Evolutionary conservation across 1,284 basidiomycete species (phyloP), one percentile per base, ranked within the genome.

Genomic region (Moesziomyces sp.): DNA sequence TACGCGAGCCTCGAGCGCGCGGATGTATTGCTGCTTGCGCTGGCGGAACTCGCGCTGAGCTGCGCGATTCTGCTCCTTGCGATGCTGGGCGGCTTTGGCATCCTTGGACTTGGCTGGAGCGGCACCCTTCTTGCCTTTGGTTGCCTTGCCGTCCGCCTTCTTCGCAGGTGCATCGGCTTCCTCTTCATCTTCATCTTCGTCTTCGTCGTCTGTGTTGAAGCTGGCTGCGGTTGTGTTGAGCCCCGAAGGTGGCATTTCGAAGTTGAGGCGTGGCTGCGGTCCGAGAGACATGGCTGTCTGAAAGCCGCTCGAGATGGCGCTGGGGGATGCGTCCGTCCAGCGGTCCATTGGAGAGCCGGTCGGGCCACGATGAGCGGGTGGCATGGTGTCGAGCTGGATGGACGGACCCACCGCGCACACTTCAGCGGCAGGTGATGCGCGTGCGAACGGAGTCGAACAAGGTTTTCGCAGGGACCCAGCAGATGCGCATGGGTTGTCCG

Each of bases 21-120:
- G 67, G 23, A 80, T 78, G 61, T 78, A 80, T 45, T 81, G 78
- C 55, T 82, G 80, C 59, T 80, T 80, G 23, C 80, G 65, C 46
- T 82, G 80, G 3, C 80, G 59, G 44, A 82, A 82, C 46, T 82
- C 80, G 40, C 80, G 66, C 54, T 82, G 80, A 11, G 80, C 78
- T 3, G 80, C 65, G 33, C 80, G 58, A 58, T 82, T 82, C 46
- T 80, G 79, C 46, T 75, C 78, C 45, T 82, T 82, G n/a, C 79
- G 49, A 24, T 57, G 72, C 43, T 58, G 76, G 28, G 51, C 58
- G 16, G 66, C 65, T 54, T 30, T 60, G 33, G 62, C 50, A 28
- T 71, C 78, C 38, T 63, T 70, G n/a, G 55, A 48, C 46, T 72
- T 70, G 13, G 43, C 52, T 3, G 47, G 59, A 23, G 72, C 73